Evolutionary conservation across 2,329 filamentous ascomycete species (phyloP), one percentile per base, ranked within the genome.

Genomic region (Botrytis paeoniae): DNA sequence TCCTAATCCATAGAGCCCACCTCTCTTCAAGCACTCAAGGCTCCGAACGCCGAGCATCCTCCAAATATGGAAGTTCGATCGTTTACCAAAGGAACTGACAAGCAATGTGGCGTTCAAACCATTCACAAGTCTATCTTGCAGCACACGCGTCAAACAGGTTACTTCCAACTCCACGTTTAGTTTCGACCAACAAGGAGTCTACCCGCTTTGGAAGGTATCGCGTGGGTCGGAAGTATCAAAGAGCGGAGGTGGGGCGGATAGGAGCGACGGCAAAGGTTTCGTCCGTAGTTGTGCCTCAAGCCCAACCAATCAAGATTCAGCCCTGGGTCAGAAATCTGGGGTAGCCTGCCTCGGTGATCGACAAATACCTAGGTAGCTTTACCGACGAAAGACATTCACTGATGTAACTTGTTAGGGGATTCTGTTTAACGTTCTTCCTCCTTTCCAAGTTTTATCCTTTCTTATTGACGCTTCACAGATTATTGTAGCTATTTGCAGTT

Each of bases 271-370:
- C 43, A 51, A 48, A 35, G n/a, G 32, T 48, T 25, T 22, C 45
- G 14, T 32, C 41, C 63, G 63, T n/a, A 32, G 22, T 37, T 66
- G 2, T 39, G 16, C 32, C 45, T 39, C n/a, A n/a, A 41, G 54
- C 5, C 14, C 18, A 41, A n/a, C 65, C 65, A 68, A 68, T 68
- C 48, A 39, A 1, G 18, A 8, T 22, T 25, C 35, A 16, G 18
- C 3, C 7, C 14, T 57, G 48, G 35, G 32, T 32, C 22, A 29
- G 48, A 25, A 68, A 57, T 68, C 65, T n/a, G 48, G 65, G 65
- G 65, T 57, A 54, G 32, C 14, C 4, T 68, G 4, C 65, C 65
- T 68, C 65, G 65, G 65, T 68, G 48, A 68, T 68, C 35, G 35
- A 68, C 48, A 32, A 41, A 25, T 25, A 35, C 22, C n/a, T 66